Percentiles rank a stretch among this genome's conserved stretches.
Conservation (phyloP, 1,139 yeast species). For the Debaryomyces singareniensis region DNA sequence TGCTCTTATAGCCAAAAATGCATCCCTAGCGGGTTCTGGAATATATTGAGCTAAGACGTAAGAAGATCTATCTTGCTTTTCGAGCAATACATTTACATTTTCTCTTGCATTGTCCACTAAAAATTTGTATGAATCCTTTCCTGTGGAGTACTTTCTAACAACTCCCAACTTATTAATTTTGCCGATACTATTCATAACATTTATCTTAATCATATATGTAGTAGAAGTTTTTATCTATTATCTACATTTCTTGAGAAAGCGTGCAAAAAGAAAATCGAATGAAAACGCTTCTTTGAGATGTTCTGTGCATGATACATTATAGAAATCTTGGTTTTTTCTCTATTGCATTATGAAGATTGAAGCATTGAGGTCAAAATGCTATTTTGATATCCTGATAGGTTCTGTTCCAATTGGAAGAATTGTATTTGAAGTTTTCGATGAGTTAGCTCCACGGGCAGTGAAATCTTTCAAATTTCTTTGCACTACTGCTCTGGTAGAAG, state of each 20-base stretch:
- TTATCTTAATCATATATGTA: too few relatives aligned
- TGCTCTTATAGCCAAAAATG: slow-evolving; percentile 62
- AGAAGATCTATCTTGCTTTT: slow-evolving; percentile 57
- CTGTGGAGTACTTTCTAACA: slow-evolving; percentile 5
- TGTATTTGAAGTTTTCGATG: slow-evolving; percentile 50
- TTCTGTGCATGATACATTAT: not conserved
- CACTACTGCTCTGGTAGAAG: slow-evolving; percentile 23
- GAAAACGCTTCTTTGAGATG: not conserved
- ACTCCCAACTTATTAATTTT: too few relatives aligned
- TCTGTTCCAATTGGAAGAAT: slow-evolving; percentile 50
- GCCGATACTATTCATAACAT: too few relatives aligned
- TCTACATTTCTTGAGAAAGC: not conserved
- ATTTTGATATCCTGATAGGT: slow-evolving; percentile 52
- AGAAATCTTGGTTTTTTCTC: slow-evolving; percentile 1
- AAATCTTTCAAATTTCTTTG: slow-evolving; percentile 48
- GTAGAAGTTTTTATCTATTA: too few relatives aligned
- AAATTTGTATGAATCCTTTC: slow-evolving; percentile 9
- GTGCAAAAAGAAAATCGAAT: not conserved
- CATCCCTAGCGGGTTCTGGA: slow-evolving; percentile 60
- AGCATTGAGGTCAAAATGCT: slow-evolving; percentile 32
- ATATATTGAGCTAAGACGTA: slow-evolving; percentile 62
- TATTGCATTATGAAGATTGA: slow-evolving; percentile 25
- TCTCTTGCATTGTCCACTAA: slow-evolving; percentile 34
- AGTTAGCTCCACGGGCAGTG: slow-evolving; percentile 54
- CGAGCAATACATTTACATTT: slow-evolving; percentile 36